A percentile compares a stretch with the other conserved stretches of the same genome.
Conservation (phyloP, 768 basidiomycete species). For the Pleurotus eryngii region DNA sequence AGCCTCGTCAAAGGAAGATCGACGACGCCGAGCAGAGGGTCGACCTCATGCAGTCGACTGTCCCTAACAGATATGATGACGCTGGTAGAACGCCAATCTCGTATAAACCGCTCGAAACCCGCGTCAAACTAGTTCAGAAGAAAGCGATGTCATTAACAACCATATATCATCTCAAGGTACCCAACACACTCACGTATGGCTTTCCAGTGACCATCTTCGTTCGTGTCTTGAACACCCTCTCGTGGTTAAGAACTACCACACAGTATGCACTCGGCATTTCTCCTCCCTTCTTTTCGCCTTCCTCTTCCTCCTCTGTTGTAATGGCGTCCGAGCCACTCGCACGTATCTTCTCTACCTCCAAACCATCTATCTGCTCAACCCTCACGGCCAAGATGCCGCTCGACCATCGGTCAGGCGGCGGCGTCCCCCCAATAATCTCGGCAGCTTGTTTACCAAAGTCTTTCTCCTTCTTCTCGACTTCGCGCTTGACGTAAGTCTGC, state of each 20-base stretch:
- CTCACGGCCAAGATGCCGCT: constrained; percentile 64
- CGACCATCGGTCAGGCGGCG: constrained; percentile 59
- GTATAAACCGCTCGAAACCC: constrained; percentile 65
- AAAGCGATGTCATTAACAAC: no score
- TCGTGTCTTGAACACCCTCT: constrained; percentile 41
- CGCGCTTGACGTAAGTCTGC: constrained; percentile 22
- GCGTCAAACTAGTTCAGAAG: constrained; percentile 56
- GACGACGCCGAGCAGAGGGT: constrained; percentile 72
- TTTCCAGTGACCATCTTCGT: constrained; percentile 43
- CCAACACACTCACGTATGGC: constrained; percentile 40
- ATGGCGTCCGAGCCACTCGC: constrained; percentile 42
- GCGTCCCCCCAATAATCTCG: constrained; percentile 40
- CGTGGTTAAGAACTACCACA: constrained; percentile 39
- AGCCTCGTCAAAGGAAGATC: constrained; percentile 46
- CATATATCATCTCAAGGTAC: no score
- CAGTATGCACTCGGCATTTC: constrained; percentile 70
- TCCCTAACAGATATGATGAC: constrained; percentile 68
- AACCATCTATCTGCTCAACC: constrained; percentile 62
- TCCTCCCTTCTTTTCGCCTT: constrained; percentile 51
- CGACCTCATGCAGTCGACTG: constrained; percentile 49
- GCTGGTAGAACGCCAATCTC: constrained; percentile 57
- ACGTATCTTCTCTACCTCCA: constrained; percentile 55
- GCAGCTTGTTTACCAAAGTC: constrained; percentile 31
- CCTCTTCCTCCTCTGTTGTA: constrained; percentile 47
- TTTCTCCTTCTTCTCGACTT: constrained; percentile 22